Evolutionary conservation across 2,329 filamentous ascomycete species (phyloP), one percentile per base, ranked within the genome.

Genomic region (Phyllosticta paracitricarpa): DNA sequence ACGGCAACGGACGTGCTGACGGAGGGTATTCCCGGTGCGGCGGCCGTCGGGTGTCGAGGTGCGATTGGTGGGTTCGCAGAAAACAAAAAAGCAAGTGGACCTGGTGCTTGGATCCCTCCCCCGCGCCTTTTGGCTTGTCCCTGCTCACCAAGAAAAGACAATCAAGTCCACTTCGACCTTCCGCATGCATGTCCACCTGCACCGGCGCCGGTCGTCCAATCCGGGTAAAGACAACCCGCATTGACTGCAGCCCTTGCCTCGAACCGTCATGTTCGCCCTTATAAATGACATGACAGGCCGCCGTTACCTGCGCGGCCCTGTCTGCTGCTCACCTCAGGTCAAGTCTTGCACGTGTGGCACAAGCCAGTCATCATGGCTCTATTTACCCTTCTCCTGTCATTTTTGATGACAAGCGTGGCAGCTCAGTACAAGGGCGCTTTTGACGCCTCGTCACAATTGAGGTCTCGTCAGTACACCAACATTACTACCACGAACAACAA

Each of bases 401-500:
- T 62, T 51, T 52, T 62, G 7, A 51, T 51, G 52, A 58, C 56
- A 51, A 58, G 22, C n/a, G 60, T 54, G 4, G 56, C 56, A 33
- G 60, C 60, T 35, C 60, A 62, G 56, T 58, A 62, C 56, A 55
- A 25, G 26, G 56, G 56, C 25, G 10, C 52, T 17, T 62, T 58
- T 51, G 59, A 61, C 12, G 58, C 28, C 5, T 22, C 54, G 33
- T 35, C 59, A 22, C 10, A 48, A 30, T 52, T 62, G 12, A 52
- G 26, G 12, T 24, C 52, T n/a, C 60, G 60, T 33, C 60, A 63
- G 19, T 25, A 48, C 12, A 59, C 59, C 28, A 60, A 59, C 51
- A 56, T 40, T 12, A 57, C 61, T n/a, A 58, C 55, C 51, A 61
- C 53, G 22, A 57, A 40, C 56, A 66, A 57, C 54, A 62, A 69